Percentiles rank a stretch among this genome's conserved stretches.
phyloP scores from a whole-genome alignment of 31 red algal genomes.

The Asparagopsis taxiformis region DNA sequence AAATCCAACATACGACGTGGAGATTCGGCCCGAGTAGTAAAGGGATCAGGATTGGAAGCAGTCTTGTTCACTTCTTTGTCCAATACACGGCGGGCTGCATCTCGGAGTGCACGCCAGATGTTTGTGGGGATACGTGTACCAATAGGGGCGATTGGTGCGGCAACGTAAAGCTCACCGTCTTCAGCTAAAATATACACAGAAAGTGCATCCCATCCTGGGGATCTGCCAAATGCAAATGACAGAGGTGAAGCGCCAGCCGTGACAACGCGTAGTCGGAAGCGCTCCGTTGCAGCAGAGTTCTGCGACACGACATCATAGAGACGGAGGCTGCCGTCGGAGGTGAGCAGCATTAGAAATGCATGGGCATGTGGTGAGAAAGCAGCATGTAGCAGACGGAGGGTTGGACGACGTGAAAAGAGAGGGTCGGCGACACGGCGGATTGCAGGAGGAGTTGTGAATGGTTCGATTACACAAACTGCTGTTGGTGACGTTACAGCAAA shows the following conservation, averaged over 20 bases:
- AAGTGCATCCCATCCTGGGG: slow-evolving; percentile 34
- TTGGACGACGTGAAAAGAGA: slow-evolving; percentile 27
- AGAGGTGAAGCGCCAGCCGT: slow-evolving; percentile 26
- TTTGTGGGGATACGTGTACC: slow-evolving; percentile 17
- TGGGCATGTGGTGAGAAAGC: slow-evolving; percentile 30
- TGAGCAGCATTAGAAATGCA: slow-evolving; percentile 44
- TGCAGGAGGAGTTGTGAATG: not conserved
- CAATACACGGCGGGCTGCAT: slow-evolving; percentile 8
- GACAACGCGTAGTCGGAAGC: slow-evolving; percentile 31
- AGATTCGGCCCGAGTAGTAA: no score
- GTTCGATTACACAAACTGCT: not conserved
- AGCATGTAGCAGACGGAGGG: slow-evolving; percentile 18
- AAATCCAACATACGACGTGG: not conserved
- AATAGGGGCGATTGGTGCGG: slow-evolving; percentile 54
- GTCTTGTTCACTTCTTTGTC: not conserved
- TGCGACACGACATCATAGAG: slow-evolving; percentile 37
- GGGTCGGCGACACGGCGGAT: slow-evolving; percentile 13
- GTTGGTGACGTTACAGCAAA: not conserved
- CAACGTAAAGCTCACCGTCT: slow-evolving; percentile 43
- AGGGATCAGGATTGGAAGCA: not conserved
- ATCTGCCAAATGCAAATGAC: slow-evolving; percentile 30
- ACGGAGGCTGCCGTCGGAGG: slow-evolving; percentile 44
- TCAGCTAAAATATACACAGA: slow-evolving; percentile 40
- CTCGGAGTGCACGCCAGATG: slow-evolving; percentile 10
- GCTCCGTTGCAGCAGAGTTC: slow-evolving; percentile 1